Evolutionary conservation across 2,329 filamentous ascomycete species (phyloP), one percentile per base, ranked within the genome.

Genomic region (Pestalotiopsis sp.): DNA sequence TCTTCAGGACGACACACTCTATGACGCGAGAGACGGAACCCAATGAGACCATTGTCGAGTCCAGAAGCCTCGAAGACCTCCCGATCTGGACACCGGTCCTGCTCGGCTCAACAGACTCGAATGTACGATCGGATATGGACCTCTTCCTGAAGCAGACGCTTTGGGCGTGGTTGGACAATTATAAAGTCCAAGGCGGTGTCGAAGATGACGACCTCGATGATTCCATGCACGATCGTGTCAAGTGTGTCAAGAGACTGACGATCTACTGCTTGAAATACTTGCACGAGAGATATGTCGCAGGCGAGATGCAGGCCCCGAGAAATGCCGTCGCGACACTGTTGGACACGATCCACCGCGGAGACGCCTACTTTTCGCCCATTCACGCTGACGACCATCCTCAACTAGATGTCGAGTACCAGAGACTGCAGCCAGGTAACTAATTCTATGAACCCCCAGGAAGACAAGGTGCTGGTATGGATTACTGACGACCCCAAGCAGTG

Each of bases 11-110:
- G 12, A 72, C 79, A 0, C 81, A 79, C 6, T 36, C 31, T 36
- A 36, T 36, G 31, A 36, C 7, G 31, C 31, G 31, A 36, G 31
- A 36, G 31, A 36, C 31, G 31, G 31, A 36, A 36, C 31, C 31
- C 31, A 7, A 36, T 36, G 31, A 36, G 7, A 9, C 31, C 31
- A 36, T 36, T 36, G 31, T 36, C 31, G 31, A 36, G 6, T 36
- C 81, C 64, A 73, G 76, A 20, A 72, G 75, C 20, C 71, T 81
- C 13, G 72, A 74, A 14, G 75, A 76, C 59, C 59, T 85, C 27
- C 81, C 84, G 0, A 71, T 76, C n/a, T 90, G 87, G 87, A 83
- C 79, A 4, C 87, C 88, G 1, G 79, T 80, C 27, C 75, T 89
- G 27, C 76, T 90, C 39, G 82, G 80, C 7, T 85, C 83, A 71